phyloP scores from a whole-genome alignment of 1,139 yeast genomes.

The Magnusiomyces fungicola region DNA sequence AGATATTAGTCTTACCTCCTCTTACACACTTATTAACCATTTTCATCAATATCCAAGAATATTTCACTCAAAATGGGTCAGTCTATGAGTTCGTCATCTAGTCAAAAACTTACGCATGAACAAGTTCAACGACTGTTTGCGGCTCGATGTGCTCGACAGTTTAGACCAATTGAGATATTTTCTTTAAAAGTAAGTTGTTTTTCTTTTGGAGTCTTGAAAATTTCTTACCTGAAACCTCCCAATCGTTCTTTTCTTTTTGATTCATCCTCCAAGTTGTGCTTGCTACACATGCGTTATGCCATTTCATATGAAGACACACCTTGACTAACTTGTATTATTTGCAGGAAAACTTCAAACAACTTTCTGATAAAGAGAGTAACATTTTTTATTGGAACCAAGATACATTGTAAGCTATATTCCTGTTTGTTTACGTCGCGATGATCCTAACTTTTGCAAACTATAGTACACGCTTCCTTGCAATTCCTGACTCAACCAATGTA shows the following conservation, averaged over 20 bases:
- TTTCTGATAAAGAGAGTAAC: slow-evolving; percentile 28
- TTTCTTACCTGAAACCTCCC: too few relatives aligned
- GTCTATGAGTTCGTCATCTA: slow-evolving; percentile 16
- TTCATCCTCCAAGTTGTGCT: too few relatives aligned
- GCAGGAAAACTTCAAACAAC: slow-evolving; percentile 24
- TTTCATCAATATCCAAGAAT: too few relatives aligned
- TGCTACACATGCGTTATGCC: too few relatives aligned
- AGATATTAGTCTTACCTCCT: too few relatives aligned
- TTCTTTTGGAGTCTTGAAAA: too few relatives aligned
- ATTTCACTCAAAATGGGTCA: slow-evolving; percentile 8
- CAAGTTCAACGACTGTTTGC: slow-evolving; percentile 33
- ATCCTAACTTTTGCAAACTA: slow-evolving; percentile 2
- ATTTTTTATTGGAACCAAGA: slow-evolving; percentile 28
- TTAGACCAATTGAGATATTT: slow-evolving; percentile 37
- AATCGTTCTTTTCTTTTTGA: too few relatives aligned
- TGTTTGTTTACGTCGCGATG: too few relatives aligned
- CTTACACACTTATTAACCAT: too few relatives aligned
- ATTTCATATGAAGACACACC: too few relatives aligned
- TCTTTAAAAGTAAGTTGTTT: slow-evolving; percentile 27
- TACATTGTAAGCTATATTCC: slow-evolving; percentile 22
- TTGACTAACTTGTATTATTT: neutral
- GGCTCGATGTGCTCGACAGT: slow-evolving; percentile 32
- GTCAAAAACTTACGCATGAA: slow-evolving; percentile 25
- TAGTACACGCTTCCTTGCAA: slow-evolving; percentile 24
- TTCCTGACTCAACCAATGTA: slow-evolving; percentile 28